Evolutionary conservation across 345 rosid genomes (phyloP), one percentile per base, ranked within the genome.

Genomic region (Viola odorata): DNA sequence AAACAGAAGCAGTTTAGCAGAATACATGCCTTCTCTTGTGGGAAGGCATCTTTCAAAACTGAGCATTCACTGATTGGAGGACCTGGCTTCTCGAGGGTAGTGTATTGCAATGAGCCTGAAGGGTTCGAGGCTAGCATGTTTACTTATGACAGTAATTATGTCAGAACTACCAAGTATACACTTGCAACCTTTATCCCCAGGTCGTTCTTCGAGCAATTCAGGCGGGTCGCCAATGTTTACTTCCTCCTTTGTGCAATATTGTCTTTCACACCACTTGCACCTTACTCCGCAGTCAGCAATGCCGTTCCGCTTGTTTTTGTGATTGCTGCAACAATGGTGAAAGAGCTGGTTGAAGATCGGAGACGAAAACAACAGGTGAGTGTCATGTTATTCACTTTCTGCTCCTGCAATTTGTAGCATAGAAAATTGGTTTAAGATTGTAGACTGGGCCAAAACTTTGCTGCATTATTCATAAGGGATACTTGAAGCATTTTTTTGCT

Each of bases 281-380:
- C 99, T 58, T 90, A 88, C 80, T 60, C 91, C 0, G 71, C 96
- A 17, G 44, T 86, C 53, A 94, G 97, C 69, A 88, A 77, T 77
- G 82, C 86, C 42, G 78, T 94, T 74, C 99, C 99, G 67, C 91
- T 94, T 44, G 78, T 75, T 41, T 74, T 83, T 60, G 99, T 94
- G 54, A 81, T 94, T 36, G 86, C 84, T 55, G 96, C 67, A 12
- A 86, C 95, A 13, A 94, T 94, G 97, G 97, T 80, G 53, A 94
- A 94, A 73, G 99, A 94, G 80, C 68, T 55, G 17, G 37, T 90
- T 42, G 99, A 94, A 78, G 99, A 94, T 66, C 87, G 96, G 91
- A 81, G 77, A 49, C 74, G 99, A 12, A 88, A 84, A 57, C 68
- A 60, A 64, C 99, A 94, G 96, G 98, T 91, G 63, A 41, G 6